These are phyloP conservation scores for Podospora fimiseda DNA, from an alignment of 495 filamentous ascomycete species.

Conservation along the genomic window DNA sequence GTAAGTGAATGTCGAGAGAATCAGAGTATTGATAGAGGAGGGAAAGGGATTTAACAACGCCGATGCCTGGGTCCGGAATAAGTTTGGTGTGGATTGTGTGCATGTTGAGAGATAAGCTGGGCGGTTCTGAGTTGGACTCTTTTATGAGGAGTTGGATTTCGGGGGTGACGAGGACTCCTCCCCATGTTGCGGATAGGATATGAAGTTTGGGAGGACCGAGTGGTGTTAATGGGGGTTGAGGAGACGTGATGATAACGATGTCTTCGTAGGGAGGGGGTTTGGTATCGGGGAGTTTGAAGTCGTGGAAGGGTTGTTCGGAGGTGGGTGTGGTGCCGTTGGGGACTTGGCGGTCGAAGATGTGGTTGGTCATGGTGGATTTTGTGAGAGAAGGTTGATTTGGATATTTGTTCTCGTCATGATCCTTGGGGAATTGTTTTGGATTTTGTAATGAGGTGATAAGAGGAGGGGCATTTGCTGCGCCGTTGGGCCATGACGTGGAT, in stretches of 20 bases:
- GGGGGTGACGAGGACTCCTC: slow-evolving; percentile 2
- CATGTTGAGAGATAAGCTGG: slow-evolving; percentile 1
- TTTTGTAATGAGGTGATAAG: too few relatives aligned
- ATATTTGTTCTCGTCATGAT: too few relatives aligned
- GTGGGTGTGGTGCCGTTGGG: neutral
- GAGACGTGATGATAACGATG: neutral
- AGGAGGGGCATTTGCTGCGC: too few relatives aligned
- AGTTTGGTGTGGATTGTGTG: slow-evolving; percentile 5
- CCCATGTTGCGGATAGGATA: slow-evolving; percentile 6
- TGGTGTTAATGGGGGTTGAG: neutral
- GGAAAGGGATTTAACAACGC: neutral
- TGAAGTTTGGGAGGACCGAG: neutral
- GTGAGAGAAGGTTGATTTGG: too few relatives aligned
- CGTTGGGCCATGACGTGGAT: too few relatives aligned
- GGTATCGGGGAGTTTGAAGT: neutral
- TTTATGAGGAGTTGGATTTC: neutral
- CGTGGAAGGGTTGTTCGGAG: neutral
- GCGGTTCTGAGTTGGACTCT: neutral
- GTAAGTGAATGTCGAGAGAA: neutral
- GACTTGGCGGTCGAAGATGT: neutral
- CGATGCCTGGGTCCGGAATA: neutral
- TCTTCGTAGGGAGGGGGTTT: neutral
- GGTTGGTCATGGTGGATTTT: too few relatives aligned
- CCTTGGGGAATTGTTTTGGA: too few relatives aligned
- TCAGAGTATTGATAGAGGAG: slow-evolving; percentile 3